These are phyloP conservation scores for Raddia guianensis DNA, from an alignment of 176 grass and related monocot genomes.

Conservation along the genomic window DNA sequence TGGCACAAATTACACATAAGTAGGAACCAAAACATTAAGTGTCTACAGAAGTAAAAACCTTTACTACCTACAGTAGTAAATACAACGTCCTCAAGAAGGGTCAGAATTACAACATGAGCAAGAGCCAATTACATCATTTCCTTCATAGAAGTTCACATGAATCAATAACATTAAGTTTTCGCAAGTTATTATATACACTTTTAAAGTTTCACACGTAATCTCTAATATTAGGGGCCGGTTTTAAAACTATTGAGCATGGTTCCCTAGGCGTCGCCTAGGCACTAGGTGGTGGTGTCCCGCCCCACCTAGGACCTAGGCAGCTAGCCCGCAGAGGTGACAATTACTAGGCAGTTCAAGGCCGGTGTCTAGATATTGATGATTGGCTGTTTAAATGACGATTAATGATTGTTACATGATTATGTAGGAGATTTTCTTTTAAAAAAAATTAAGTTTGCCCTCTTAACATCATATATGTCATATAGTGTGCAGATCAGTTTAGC, in stretches of 20 bases:
- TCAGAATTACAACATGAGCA: background rate
- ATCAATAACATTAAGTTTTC: conserved; percentile 30
- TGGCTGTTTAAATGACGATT: too few species aligned
- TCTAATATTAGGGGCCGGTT: background rate
- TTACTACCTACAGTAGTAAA: background rate
- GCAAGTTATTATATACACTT: background rate
- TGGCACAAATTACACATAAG: conserved; percentile 10
- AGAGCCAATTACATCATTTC: conserved; percentile 3
- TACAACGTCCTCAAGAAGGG: background rate
- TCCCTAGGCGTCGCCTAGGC: too few species aligned
- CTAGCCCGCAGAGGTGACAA: too few species aligned
- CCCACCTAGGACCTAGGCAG: too few species aligned
- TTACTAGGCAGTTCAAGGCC: too few species aligned
- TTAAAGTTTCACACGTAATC: background rate
- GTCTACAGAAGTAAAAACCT: background rate
- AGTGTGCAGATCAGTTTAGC: too few species aligned
- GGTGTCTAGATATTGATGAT: too few species aligned
- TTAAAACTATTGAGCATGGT: background rate
- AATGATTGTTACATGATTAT: too few species aligned
- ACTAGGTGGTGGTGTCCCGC: too few species aligned
- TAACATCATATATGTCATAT: too few species aligned
- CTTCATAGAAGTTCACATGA: conserved; percentile 29
- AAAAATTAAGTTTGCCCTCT: too few species aligned
- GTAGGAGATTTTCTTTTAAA: too few species aligned
- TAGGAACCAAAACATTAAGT: conserved; percentile 13